Conservation (phyloP, 257 asterid genomes). For the Voacanga thouarsii region DNA sequence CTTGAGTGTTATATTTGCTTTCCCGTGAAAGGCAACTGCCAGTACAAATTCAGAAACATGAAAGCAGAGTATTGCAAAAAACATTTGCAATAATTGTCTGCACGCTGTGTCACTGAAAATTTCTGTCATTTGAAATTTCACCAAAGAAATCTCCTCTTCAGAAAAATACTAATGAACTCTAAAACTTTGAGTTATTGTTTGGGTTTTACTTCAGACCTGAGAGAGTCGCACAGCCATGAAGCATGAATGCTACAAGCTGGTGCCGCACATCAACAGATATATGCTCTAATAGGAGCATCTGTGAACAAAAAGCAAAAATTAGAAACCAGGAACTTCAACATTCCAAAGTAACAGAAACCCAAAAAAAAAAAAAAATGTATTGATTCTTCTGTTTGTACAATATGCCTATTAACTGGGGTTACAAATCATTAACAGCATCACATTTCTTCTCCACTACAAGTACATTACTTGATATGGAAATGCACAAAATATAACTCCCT, state of each 20-base stretch:
- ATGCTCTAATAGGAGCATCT: not conserved
- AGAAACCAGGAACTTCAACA: not conserved
- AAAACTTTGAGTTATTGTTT: not conserved
- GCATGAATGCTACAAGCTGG: slow-evolving; percentile 29
- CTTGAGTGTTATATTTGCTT: slow-evolving; percentile 46
- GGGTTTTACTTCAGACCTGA: slow-evolving; percentile 49
- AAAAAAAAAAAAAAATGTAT: not conserved
- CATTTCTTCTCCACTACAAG: not conserved
- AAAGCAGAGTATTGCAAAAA: slow-evolving; percentile 60
- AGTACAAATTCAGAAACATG: slow-evolving; percentile 70
- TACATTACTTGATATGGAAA: no score
- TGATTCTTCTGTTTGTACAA: not conserved
- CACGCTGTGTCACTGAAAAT: slow-evolving; percentile 51
- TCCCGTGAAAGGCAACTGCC: slow-evolving; percentile 65
- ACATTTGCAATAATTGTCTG: slow-evolving; percentile 66
- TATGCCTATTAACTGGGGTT: not conserved
- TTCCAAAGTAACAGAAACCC: not conserved
- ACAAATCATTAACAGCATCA: not conserved
- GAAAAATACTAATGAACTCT: slow-evolving; percentile 12
- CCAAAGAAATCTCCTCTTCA: slow-evolving; percentile 26
- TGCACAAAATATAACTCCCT: no score
- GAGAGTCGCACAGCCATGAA: slow-evolving; percentile 28
- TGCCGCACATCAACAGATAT: slow-evolving; percentile 1
- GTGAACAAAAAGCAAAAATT: not conserved
- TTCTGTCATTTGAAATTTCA: slow-evolving; percentile 53